Percentiles rank a stretch among this genome's conserved stretches.
Conservation (phyloP, 2,329 filamentous ascomycete species). For the Neopestalotiopsis sp. region DNA sequence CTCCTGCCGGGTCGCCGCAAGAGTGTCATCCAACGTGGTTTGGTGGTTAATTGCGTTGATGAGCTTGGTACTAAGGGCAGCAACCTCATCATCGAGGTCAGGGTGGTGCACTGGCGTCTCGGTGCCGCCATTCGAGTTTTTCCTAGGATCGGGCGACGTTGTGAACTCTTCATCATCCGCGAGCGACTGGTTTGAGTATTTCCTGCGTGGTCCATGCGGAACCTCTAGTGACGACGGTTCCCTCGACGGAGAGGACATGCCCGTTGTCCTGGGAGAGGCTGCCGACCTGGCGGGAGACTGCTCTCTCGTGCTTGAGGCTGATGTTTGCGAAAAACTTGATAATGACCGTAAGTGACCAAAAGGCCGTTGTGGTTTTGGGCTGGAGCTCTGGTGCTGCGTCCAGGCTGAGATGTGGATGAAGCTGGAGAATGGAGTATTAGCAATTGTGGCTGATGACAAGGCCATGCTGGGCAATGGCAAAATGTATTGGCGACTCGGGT, state of each 20-base stretch:
- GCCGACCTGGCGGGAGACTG: slow-evolving; percentile 40
- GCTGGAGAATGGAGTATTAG: slow-evolving; percentile 41
- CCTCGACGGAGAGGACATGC: neutral
- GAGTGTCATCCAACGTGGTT: slow-evolving; percentile 85
- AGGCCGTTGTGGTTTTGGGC: slow-evolving; percentile 40
- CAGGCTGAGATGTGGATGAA: slow-evolving; percentile 60
- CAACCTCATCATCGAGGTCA: slow-evolving; percentile 75
- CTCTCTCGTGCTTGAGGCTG: slow-evolving; percentile 40
- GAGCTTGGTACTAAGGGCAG: slow-evolving; percentile 90
- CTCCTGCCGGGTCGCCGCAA: slow-evolving; percentile 83
- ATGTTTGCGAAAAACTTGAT: slow-evolving; percentile 55
- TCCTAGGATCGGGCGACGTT: slow-evolving; percentile 70
- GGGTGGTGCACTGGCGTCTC: slow-evolving; percentile 51
- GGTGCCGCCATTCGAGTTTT: slow-evolving; percentile 46
- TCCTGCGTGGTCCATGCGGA: slow-evolving; percentile 38
- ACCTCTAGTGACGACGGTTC: slow-evolving; percentile 37
- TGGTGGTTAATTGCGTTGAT: slow-evolving; percentile 98
- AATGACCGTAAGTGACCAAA: slow-evolving; percentile 58
- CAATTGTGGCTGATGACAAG: neutral
- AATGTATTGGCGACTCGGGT: neutral
- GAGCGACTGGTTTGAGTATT: slow-evolving; percentile 43
- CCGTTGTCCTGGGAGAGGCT: slow-evolving; percentile 23
- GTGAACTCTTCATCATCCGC: slow-evolving; percentile 67
- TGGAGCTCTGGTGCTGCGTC: slow-evolving; percentile 47
- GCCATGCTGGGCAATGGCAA: neutral